phyloP scores from a whole-genome alignment of 2,329 filamentous ascomycete genomes.

The Dactylonectria estremocensis region DNA sequence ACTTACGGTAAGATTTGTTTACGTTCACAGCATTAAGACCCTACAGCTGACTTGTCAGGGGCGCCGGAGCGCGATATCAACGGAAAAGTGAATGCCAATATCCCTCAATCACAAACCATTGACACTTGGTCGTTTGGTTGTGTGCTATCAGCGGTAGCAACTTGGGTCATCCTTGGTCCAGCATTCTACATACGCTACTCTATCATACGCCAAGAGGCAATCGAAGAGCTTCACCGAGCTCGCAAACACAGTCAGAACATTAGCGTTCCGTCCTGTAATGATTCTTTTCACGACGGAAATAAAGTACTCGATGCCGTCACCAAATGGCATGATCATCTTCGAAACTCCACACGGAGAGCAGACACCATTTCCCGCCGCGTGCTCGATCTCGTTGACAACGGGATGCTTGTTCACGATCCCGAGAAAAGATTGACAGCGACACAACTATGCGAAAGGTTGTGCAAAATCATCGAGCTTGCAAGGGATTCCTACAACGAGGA shows the following conservation, averaged over 20 bases:
- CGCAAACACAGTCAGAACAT: neutral
- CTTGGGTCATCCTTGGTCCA: constrained; percentile 12
- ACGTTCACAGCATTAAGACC: neutral
- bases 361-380: constrained; percentile 15
- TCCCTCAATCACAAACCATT: constrained; percentile 3
- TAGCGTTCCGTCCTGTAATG: neutral
- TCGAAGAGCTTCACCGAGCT: neutral
- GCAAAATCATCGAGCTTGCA: neutral
- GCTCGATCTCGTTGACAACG: constrained; percentile 11
- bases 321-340: constrained; percentile 16
- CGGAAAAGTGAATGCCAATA: neutral
- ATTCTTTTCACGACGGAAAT: constrained; percentile 14
- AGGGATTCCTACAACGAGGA: neutral
- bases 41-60: neutral
- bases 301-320: constrained; percentile 1
- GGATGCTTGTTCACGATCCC: constrained; percentile 9
- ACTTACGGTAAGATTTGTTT: constrained; percentile 7
- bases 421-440: constrained; percentile 9
- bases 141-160: constrained; percentile 11
- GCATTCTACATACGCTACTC: neutral
- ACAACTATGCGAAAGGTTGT: constrained; percentile 1
- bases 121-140: constrained; percentile 24
- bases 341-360: constrained; percentile 14
- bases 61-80: neutral
- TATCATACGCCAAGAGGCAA: neutral